Evolutionary conservation across 345 rosid genomes (phyloP).

Genomic region (Gossypium herbaceum): DNA sequence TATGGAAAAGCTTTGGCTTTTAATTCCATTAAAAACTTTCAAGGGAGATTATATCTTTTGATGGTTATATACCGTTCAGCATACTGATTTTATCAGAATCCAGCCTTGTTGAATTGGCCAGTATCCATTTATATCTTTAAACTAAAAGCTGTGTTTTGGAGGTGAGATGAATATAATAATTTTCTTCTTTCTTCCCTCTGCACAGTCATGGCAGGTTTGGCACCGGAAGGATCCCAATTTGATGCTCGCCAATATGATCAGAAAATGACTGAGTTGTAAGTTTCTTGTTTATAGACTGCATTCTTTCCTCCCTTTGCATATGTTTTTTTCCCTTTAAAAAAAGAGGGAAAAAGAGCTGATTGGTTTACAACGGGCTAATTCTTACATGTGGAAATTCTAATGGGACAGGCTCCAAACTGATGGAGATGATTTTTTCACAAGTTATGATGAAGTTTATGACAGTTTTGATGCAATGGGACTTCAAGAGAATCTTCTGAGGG

Average conservation of each 20-base stretch:
- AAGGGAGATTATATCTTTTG: background rate
- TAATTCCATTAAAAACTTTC: background rate
- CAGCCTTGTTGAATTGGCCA: background rate
- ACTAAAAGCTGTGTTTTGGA: background rate
- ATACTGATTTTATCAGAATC: background rate
- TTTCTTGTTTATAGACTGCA: constrained; percentile 15
- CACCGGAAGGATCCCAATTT: constrained; percentile 71
- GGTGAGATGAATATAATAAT: background rate
- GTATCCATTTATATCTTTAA: background rate
- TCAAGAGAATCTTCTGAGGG: constrained; percentile 78
- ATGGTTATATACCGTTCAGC: background rate
- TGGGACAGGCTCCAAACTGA: constrained; percentile 48
- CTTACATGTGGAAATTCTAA: background rate
- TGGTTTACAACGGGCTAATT: background rate
- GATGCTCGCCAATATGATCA: constrained; percentile 68
- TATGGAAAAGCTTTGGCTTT: background rate
- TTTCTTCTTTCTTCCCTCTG: background rate
- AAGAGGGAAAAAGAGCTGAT: background rate
- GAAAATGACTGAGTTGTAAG: constrained; percentile 80
- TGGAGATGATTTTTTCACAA: constrained; percentile 67
- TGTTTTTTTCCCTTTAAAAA: background rate
- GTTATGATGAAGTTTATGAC: constrained; percentile 76
- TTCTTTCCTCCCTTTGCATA: background rate
- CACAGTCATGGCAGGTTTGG: constrained; percentile 67
- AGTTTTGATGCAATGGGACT: constrained; percentile 84